Base-by-base conservation (phyloP, 108 stramenopile species). In the Skeletonema costatum region DNA sequence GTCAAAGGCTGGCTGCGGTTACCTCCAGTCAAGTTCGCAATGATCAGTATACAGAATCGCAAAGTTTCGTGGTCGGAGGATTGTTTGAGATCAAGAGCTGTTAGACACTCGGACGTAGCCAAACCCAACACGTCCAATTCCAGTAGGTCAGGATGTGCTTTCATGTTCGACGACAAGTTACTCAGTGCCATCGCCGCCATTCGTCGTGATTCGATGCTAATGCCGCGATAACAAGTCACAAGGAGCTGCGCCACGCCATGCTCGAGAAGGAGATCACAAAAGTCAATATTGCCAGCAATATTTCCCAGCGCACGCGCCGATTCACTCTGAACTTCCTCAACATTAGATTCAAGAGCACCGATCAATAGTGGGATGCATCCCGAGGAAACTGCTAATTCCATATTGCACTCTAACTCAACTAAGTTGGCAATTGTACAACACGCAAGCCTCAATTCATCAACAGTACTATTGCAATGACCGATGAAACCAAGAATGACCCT, bases 361-460 rank as follows among this genome's bases (percentile, higher is more conserved):
- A 96, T 80, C 13, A 94, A 87, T 3, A 85, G 77, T 10, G 88
- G 88, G 12, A 94, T 80, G 19, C 81, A 85, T 7, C 87, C 88
- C 32, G 73, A 70, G 32, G 93, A 85, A 11, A 91, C 84, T 17
- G 93, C 75, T 7, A 70, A 64, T 67, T 84, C 83, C 88, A 90
- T 88, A 66, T 93, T 94, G 58, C 84, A 79, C 2, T 89, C 86
- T 38, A 75, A 71, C 74, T 96, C 95, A 39, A 87, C 82, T 30
- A 96, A 82, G 75, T 96, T 96, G 5, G 95, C 95, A 62, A 93
- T 73, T 2, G 93, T 84, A 66, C 92, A 93, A 73, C 90, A 93
- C 11, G 92, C 93, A 61, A 90, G 81, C 25, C 85, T 74, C 32
- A 86, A 73, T 30, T 85, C 86, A 6, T 83, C 66, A 32, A 14